Conservation (phyloP, 306 rosid genomes). For the Vigna reflexopilosa region DNA sequence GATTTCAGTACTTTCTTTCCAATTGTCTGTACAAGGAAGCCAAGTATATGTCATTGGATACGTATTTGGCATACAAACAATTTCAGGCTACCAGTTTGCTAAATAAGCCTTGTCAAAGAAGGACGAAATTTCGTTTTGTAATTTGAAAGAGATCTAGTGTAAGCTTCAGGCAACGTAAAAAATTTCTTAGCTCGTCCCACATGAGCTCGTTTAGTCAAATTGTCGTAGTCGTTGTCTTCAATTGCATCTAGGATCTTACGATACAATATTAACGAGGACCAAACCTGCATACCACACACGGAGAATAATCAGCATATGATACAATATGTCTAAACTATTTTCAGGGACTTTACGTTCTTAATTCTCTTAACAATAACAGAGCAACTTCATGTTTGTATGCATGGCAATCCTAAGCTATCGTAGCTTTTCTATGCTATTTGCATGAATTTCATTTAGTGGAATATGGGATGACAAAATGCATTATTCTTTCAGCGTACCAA, state of each 20-base stretch:
- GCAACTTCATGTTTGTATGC: background rate
- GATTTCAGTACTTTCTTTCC: background rate
- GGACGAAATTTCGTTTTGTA: conserved; percentile 15
- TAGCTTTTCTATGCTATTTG: conserved; percentile 1
- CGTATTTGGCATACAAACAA: background rate
- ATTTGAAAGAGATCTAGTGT: conserved; percentile 65
- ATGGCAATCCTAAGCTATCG: background rate
- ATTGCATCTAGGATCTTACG: conserved; percentile 79
- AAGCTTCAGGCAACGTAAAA: conserved; percentile 72
- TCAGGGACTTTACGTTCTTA: background rate
- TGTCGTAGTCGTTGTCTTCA: conserved; percentile 78
- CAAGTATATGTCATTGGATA: background rate
- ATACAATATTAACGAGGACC: conserved; percentile 80
- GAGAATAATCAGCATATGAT: background rate
- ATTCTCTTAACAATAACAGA: background rate
- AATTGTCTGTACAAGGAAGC: conserved; percentile 11
- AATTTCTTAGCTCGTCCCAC: conserved; percentile 74
- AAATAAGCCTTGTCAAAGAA: conserved; percentile 27
- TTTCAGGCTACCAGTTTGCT: conserved; percentile 10
- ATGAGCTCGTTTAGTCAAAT: conserved; percentile 78
- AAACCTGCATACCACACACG: conserved; percentile 64
- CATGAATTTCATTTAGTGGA: conserved; percentile 1
- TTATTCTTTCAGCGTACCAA: background rate
- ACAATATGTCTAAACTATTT: background rate
- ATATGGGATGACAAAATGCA: background rate